phyloP scores from a whole-genome alignment of 345 rosid genomes.

The Brassica incana region DNA sequence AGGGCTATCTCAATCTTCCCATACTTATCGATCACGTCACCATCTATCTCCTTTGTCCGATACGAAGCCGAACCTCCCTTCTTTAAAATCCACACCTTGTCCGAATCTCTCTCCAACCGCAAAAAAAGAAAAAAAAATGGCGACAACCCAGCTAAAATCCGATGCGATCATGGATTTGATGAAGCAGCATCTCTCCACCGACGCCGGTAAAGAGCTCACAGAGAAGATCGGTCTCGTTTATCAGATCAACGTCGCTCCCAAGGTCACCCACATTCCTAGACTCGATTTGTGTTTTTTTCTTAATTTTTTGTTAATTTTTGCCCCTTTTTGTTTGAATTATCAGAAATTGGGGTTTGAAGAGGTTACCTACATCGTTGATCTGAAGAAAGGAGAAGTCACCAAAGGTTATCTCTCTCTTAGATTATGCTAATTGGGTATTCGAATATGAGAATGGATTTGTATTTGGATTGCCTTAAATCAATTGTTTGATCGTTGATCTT shows the following conservation, averaged over 20 bases:
- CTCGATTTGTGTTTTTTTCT: not conserved
- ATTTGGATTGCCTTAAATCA: not conserved
- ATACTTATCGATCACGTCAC: constrained; percentile 40
- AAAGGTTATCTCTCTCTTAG: constrained; percentile 53
- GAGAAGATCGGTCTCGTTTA: constrained; percentile 83
- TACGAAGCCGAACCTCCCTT: constrained; percentile 1
- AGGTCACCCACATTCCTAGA: constrained; percentile 41
- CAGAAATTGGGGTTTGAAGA: constrained; percentile 93
- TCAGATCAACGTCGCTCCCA: constrained; percentile 91
- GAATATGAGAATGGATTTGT: not conserved
- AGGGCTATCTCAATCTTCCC: constrained; percentile 20
- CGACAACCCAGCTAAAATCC: constrained; percentile 61
- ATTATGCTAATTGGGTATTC: not conserved
- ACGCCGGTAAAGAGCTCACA: constrained; percentile 59
- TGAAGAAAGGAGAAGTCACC: constrained; percentile 85
- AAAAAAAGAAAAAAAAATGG: constrained; percentile 43
- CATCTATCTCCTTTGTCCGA: constrained; percentile 29
- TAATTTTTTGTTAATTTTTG: not conserved
- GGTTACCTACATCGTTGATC: constrained; percentile 72
- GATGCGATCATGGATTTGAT: constrained; percentile 66
- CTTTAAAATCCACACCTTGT: constrained; percentile 6
- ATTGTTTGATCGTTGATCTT: not conserved
- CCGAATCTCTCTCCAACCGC: constrained; percentile 5
- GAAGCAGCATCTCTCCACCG: constrained; percentile 68
- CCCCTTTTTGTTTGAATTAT: not conserved